Conservation (phyloP, 2,329 filamentous ascomycete species). For the Fusarium guadeloupense region DNA sequence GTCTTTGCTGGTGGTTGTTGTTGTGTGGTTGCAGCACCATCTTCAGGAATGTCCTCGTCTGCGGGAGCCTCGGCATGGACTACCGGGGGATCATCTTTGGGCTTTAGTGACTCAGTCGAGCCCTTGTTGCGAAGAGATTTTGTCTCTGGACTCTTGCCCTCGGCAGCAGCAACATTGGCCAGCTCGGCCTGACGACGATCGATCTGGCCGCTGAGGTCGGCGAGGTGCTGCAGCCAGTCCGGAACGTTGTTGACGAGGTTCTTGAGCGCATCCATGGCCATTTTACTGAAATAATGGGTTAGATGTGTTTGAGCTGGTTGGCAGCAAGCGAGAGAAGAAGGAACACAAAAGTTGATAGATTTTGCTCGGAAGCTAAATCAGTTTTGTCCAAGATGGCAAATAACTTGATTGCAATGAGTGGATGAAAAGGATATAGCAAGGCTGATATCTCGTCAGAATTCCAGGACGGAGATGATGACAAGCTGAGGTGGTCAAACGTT, state of each 20-base stretch:
- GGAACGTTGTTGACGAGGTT: slow-evolving; percentile 66
- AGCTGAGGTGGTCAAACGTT: no score
- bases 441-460: no score
- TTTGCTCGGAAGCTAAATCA: no score
- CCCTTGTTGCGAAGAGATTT: slow-evolving; percentile 61
- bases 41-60: slow-evolving; percentile 32
- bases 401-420: no score
- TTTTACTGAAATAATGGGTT: slow-evolving; percentile 46
- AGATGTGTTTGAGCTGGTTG: no score
- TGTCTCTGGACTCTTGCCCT: slow-evolving; percentile 44
- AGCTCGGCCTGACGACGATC: slow-evolving; percentile 69
- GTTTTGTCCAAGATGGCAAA: no score
- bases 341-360: no score
- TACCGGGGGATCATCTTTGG: slow-evolving; percentile 52
- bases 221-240: slow-evolving; percentile 67
- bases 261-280: slow-evolving; percentile 65
- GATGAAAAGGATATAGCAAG: no score
- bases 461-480: no score
- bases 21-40: slow-evolving; percentile 17
- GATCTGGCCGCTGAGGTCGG: slow-evolving; percentile 69
- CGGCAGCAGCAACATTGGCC: slow-evolving; percentile 55
- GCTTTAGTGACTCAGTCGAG: slow-evolving; percentile 63
- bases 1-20: no score
- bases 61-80: slow-evolving; percentile 25
- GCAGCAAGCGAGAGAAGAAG: no score